Conservation (phyloP, 2,329 filamentous ascomycete species). For the Periconia sp. region DNA sequence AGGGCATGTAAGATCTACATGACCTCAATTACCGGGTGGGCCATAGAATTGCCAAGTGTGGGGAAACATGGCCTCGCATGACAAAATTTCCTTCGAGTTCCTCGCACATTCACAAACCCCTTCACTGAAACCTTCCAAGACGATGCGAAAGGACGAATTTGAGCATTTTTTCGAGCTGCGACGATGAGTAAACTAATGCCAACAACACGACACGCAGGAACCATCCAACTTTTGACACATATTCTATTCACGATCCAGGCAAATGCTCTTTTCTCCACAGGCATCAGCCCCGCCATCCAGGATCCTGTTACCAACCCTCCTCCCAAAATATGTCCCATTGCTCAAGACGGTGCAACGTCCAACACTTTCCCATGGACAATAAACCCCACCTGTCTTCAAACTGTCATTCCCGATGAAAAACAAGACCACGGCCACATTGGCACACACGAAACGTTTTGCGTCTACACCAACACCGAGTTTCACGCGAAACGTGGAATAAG, state of each 20-base stretch:
- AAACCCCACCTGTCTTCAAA: conserved; percentile 26
- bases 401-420: conserved; percentile 11
- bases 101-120: too few species aligned
- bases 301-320: conserved; percentile 19
- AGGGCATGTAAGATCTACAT: too few species aligned
- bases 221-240: not conserved
- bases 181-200: too few species aligned
- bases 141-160: too few species aligned
- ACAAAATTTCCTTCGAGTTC: too few species aligned
- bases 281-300: conserved; percentile 20
- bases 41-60: too few species aligned
- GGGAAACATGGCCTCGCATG: too few species aligned
- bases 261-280: conserved; percentile 18
- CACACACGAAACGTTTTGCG: conserved; percentile 21
- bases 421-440: conserved; percentile 6
- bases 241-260: conserved; percentile 9
- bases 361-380: conserved; percentile 34
- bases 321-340: conserved; percentile 20
- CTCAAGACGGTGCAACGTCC: conserved; percentile 24
- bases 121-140: too few species aligned
- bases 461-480: conserved; percentile 29
- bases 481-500: conserved; percentile 31
- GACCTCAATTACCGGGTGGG: too few species aligned
- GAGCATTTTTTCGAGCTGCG: too few species aligned
- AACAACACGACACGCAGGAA: not conserved